Percentiles rank a stretch among this genome's conserved stretches.
phyloP scores from a whole-genome alignment of 2,329 filamentous ascomycete species.

The Tolypocladium pustulatum region DNA sequence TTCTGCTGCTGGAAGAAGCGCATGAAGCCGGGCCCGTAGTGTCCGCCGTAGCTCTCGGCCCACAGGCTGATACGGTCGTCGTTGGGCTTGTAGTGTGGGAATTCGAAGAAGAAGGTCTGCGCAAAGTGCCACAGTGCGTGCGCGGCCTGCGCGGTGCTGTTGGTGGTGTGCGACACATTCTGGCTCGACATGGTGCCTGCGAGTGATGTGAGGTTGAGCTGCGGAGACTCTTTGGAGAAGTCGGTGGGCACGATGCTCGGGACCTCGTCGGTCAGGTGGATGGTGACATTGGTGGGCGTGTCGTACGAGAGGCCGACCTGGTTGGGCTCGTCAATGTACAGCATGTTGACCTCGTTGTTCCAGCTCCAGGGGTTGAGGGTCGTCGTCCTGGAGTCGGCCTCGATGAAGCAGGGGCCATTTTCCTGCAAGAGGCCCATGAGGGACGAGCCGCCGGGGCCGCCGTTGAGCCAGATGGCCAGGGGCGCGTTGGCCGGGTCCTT shows the following conservation, averaged over 20 bases:
- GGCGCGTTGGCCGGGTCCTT: constrained; percentile 25
- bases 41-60: constrained; percentile 59
- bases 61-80: constrained; percentile 52
- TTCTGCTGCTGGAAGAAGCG: constrained; percentile 53
- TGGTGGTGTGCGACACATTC: constrained; percentile 19
- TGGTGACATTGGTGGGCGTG: constrained; percentile 49
- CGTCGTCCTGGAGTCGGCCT: constrained; percentile 39
- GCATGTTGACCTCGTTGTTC: constrained; percentile 43
- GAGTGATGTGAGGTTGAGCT: constrained; percentile 24
- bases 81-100: constrained; percentile 46
- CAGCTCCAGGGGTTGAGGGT: constrained; percentile 50
- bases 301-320: constrained; percentile 62
- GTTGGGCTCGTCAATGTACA: constrained; percentile 52
- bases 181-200: constrained; percentile 23
- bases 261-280: constrained; percentile 37
- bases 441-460: constrained; percentile 51
- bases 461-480: constrained; percentile 55
- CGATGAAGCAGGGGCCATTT: constrained; percentile 40
- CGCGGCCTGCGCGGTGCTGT: constrained; percentile 44
- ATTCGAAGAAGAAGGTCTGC: constrained; percentile 48
- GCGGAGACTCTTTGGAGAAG: constrained; percentile 25
- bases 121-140: constrained; percentile 54
- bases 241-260: constrained; percentile 29
- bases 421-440: constrained; percentile 55
- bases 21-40: constrained; percentile 57